phyloP scores from a whole-genome alignment of 2,329 filamentous ascomycete genomes.

The Cladosporium phlei region DNA sequence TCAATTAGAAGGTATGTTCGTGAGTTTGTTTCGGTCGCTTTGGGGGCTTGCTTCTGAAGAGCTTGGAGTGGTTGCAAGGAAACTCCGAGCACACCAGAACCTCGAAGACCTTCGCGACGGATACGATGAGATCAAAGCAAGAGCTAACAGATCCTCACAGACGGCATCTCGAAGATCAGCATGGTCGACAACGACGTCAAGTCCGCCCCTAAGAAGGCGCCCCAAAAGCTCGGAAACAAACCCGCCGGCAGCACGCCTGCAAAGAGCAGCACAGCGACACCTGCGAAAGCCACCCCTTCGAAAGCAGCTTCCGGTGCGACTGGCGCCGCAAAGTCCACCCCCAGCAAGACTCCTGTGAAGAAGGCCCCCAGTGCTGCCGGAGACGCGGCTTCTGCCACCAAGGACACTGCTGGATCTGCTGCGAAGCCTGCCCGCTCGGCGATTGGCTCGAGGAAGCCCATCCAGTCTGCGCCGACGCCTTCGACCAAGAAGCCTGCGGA shows the following conservation, averaged over 20 bases:
- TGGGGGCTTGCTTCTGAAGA: slow-evolving; percentile 8
- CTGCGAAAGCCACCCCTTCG: slow-evolving; percentile 15
- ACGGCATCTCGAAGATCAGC: slow-evolving; percentile 28
- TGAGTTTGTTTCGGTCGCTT: slow-evolving; percentile 7
- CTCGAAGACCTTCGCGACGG: background rate
- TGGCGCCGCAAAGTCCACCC: slow-evolving; percentile 3
- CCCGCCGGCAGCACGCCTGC: slow-evolving; percentile 20
- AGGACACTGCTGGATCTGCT: slow-evolving; percentile 22
- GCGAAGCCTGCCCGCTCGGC: slow-evolving; percentile 17
- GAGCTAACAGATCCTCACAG: slow-evolving; percentile 16
- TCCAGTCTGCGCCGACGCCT: slow-evolving; percentile 10
- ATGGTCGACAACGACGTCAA: slow-evolving; percentile 31
- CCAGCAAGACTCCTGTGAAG: slow-evolving; percentile 18
- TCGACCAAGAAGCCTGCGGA: slow-evolving; percentile 10
- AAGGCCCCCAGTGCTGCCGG: slow-evolving; percentile 17
- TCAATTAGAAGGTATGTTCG: slow-evolving; percentile 36
- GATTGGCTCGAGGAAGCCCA: slow-evolving; percentile 22
- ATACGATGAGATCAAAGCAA: background rate
- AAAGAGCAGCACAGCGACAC: slow-evolving; percentile 16
- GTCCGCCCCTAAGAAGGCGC: slow-evolving; percentile 18
- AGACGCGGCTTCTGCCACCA: slow-evolving; percentile 21
- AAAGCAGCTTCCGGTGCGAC: slow-evolving; percentile 18
- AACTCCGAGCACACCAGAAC: background rate
- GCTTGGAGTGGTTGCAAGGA: no score
- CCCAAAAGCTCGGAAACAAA: slow-evolving; percentile 9